Base-by-base conservation (phyloP, 2,329 filamentous ascomycete genomes). In the Neonectria neomacrospora region DNA sequence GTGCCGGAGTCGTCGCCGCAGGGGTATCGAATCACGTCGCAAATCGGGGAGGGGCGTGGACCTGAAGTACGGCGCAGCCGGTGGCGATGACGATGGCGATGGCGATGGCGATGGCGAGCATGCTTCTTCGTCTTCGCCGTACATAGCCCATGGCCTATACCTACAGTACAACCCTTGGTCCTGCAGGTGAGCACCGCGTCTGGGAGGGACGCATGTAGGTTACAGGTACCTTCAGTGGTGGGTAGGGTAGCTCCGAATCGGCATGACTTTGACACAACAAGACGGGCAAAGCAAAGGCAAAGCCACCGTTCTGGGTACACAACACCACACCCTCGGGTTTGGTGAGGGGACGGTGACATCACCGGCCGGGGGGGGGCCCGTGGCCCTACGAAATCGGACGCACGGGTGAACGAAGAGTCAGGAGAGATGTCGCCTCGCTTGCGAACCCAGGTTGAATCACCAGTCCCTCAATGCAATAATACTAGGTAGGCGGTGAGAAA, bases 301-400 rank as follows among this genome's bases (percentile, higher is more conserved):
- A 57, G 61, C 53, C 54, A 53, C 39, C 47, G 54, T 28, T 48
- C 39, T 54, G 61, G 54, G 57, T 57, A 54, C 54, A 55, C 68
- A 68, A 65, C 69, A 71, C 69, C 69, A 66, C 30, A 44, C 51
- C 59, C 65, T 64, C 55, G 66, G 66, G 68, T 68, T 63, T 65
- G 65, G 54, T 64, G 56, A 67, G 69, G 61, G 61, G 52, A 67
- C 65, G 53, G 67, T 72, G 70, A 72, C 70, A 72, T 72, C 70
- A 72, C 67, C 58, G 55, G 44, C 60, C 65, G 66, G 63, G 67
- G 70, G 62, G 69, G 61, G 62, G 48, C 45, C 57, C 61, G 48
- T 66, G 61, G 56, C 68, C 66, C 58, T 69, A 65, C 56, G 51
- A 58, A 45, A 52, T 47, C 53, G 32, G 48, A 41, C 26, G 53